phyloP scores from a whole-genome alignment of 2,329 filamentous ascomycete species.

The Penicillium sp. region DNA sequence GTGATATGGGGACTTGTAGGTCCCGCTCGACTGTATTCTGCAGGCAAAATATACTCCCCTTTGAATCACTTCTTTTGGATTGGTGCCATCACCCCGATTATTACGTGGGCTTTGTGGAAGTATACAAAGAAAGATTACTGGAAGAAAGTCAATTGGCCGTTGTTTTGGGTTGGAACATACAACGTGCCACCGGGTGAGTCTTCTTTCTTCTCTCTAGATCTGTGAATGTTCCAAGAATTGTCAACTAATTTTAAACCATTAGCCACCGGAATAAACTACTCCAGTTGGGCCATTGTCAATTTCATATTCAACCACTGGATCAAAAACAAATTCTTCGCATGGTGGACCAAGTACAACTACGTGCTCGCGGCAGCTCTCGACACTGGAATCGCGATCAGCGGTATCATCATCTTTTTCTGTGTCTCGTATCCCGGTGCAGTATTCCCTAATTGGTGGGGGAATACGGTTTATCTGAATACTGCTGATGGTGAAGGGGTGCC shows the following conservation, averaged over 20 bases:
- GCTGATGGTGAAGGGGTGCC: constrained; percentile 27
- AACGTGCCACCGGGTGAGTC: constrained; percentile 11
- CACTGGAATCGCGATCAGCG: constrained; percentile 29
- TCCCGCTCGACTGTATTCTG: constrained; percentile 46
- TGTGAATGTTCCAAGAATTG: too few species aligned
- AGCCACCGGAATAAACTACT: constrained; percentile 34
- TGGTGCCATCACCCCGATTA: constrained; percentile 40
- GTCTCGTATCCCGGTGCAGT: constrained; percentile 29
- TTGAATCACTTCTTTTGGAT: constrained; percentile 53
- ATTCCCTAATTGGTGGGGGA: constrained; percentile 32
- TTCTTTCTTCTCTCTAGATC: background rate
- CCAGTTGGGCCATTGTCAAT: constrained; percentile 34
- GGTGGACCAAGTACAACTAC: constrained; percentile 45
- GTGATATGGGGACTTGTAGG: constrained; percentile 53
- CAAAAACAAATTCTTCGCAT: constrained; percentile 56
- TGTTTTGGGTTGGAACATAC: constrained; percentile 13
- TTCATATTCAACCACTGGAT: constrained; percentile 79
- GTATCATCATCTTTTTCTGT: constrained; percentile 35
- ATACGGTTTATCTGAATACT: constrained; percentile 30
- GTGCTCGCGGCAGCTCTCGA: constrained; percentile 41
- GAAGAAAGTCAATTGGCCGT: constrained; percentile 23
- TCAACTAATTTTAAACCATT: background rate
- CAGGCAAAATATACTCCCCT: constrained; percentile 45
- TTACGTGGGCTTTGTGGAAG: constrained; percentile 30
- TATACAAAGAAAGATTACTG: constrained; percentile 30